Evolutionary conservation across 208 protist genomes (phyloP), one percentile per base, ranked within the genome.

Genomic region (Tritrichomonas foetus): DNA sequence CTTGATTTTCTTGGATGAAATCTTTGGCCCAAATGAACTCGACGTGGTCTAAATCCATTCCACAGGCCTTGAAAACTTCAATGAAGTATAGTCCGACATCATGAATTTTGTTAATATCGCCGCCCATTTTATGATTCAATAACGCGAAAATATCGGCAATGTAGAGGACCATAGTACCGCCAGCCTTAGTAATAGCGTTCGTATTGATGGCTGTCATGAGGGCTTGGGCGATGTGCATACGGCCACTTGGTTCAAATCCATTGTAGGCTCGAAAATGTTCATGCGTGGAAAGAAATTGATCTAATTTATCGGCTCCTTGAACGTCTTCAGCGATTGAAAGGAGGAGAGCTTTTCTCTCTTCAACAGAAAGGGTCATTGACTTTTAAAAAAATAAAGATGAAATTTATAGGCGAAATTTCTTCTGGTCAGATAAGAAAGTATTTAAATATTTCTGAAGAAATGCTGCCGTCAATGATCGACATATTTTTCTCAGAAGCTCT

Each of bases 71-170:
- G 22, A 64, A 93, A n/a, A 95, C 78, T 95, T 96, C 89, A 66
- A 96, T 94, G 50, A 96, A 93, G 69, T 96, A 95, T 53, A 94
- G 11, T 13, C 98, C 98, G 22, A 99, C 98, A 22, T 96, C 96
- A 94, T 97, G 96, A 93, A 99, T 99, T 80, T 98, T 99, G 22
- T 98, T 96, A 33, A 99, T 95, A 94, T 99, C 98, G 33, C 98
- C 99, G 93, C 98, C 98, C 94, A 99, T 99, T 96, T 99, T 99
- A 95, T 99, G 97, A 95, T 99, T 99, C 97, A 99, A 98, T 22
- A 99, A 96, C 16, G 99, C 99, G 95, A 99, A 99, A 98, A 98
- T 99, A 96, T 99, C 99, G n/a, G 99, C 99, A 33, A 99, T 98
- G 97, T 98, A 99, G 95, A 99, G 99, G 13, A 99, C 97, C 95